These are phyloP conservation scores for Pluteus cervinus DNA, from an alignment of 768 basidiomycete genomes.

Conservation along the genomic window DNA sequence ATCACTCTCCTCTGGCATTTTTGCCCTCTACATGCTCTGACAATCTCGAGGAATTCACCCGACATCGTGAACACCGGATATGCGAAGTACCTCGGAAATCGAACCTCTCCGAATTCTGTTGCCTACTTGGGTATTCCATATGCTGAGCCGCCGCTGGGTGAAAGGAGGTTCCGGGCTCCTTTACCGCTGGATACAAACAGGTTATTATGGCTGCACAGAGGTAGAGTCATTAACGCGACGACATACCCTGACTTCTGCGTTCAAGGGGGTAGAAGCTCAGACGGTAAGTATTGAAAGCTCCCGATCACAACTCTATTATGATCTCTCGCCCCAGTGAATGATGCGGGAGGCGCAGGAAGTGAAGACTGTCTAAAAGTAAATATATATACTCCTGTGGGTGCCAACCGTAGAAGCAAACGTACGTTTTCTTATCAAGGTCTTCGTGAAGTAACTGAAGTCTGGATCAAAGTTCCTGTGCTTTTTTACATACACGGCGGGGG, in stretches of 20 bases:
- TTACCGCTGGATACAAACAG: constrained; percentile 44
- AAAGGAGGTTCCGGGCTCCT: constrained; percentile 47
- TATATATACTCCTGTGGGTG: constrained; percentile 49
- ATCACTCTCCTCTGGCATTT: too few species aligned
- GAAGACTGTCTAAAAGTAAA: constrained; percentile 69
- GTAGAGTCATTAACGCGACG: constrained; percentile 42
- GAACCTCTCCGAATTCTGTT: constrained; percentile 43
- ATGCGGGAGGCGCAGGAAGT: constrained; percentile 57
- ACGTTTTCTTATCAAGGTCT: constrained; percentile 13
- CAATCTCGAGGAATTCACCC: too few species aligned
- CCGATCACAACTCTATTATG: constrained; percentile 4
- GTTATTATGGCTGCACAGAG: constrained; percentile 26
- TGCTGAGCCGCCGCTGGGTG: constrained; percentile 50
- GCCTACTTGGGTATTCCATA: constrained; percentile 57
- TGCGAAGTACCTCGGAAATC: constrained; percentile 50
- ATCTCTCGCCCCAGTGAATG: constrained; percentile 29
- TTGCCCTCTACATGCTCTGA: too few species aligned
- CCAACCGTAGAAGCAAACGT: constrained; percentile 42
- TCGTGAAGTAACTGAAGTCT: not conserved
- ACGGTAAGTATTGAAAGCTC: constrained; percentile 23
- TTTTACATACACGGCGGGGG: constrained; percentile 48
- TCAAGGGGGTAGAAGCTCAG: constrained; percentile 40
- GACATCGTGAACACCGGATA: constrained; percentile 52
- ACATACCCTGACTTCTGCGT: constrained; percentile 53
- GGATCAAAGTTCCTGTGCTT: constrained; percentile 33